Conservation (phyloP, 257 asterid genomes). For the Solanum paucissectum region DNA sequence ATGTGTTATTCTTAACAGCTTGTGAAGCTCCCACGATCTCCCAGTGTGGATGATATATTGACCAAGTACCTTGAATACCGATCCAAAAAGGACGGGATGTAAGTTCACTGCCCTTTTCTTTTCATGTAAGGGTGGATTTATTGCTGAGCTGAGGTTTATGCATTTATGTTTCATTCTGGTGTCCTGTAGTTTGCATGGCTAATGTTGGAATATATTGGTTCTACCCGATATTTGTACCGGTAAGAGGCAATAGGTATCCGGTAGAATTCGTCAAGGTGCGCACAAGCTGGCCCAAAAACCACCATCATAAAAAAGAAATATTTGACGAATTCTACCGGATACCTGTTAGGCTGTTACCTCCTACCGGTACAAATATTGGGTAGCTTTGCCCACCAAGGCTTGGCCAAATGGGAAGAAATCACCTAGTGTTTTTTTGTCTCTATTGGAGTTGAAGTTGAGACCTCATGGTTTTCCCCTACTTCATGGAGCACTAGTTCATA, state of each 20-base stretch:
- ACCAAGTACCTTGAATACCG: constrained; percentile 64
- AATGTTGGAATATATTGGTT: background rate
- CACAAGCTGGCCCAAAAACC: background rate
- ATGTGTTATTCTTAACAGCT: constrained; percentile 48
- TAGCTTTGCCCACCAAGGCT: background rate
- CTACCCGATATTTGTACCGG: background rate
- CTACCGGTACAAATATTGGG: background rate
- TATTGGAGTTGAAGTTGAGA: background rate
- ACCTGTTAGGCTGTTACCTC: background rate
- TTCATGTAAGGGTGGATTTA: background rate
- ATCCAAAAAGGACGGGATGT: constrained; percentile 82
- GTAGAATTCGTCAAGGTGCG: background rate
- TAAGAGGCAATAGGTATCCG: background rate
- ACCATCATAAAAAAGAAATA: background rate
- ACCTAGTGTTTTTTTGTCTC: background rate
- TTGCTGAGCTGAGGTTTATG: background rate
- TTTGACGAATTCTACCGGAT: background rate
- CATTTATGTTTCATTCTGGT: background rate
- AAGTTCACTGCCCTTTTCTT: constrained; percentile 23
- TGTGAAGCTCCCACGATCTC: constrained; percentile 88
- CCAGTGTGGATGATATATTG: constrained; percentile 73
- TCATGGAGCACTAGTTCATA: background rate
- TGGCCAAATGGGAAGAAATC: background rate
- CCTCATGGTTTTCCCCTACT: background rate
- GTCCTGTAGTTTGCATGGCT: background rate